A percentile compares a stretch with the other conserved stretches of the same genome.
Evolutionary conservation across 805 yeast genomes (phyloP).

Genomic region (Cyberlindnera saturnus): DNA sequence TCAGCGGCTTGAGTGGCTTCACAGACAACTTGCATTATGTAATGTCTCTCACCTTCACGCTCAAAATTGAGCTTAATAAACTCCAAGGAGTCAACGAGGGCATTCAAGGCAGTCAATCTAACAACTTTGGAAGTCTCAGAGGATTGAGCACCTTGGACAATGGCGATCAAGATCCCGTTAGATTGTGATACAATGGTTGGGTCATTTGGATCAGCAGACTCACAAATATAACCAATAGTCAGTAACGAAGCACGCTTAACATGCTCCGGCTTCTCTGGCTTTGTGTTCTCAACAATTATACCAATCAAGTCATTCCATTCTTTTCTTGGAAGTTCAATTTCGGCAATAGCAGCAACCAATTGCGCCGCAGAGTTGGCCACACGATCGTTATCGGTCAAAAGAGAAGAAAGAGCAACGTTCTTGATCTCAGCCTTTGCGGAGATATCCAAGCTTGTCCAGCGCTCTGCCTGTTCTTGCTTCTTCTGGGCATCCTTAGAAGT

Average conservation of each 20-base stretch:
- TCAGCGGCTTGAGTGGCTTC: constrained; percentile 94
- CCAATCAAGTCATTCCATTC: constrained; percentile 89
- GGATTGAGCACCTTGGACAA: constrained; percentile 92
- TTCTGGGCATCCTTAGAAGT: constrained; percentile 71
- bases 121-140: constrained; percentile 71
- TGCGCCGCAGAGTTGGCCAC: constrained; percentile 91
- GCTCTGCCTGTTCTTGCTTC: constrained; percentile 51
- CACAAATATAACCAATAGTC: constrained; percentile 94
- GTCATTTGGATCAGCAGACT: constrained; percentile 74
- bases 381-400: constrained; percentile 60
- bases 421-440: constrained; percentile 60
- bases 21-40: constrained; percentile 97
- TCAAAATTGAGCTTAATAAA: constrained; percentile 86
- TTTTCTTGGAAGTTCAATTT: constrained; percentile 79
- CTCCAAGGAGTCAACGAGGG: constrained; percentile 84
- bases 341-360: constrained; percentile 95
- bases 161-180: constrained; percentile 89
- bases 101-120: constrained; percentile 85
- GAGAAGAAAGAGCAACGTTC: constrained; percentile 53
- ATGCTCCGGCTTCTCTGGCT: constrained; percentile 65
- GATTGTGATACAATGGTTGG: constrained; percentile 77
- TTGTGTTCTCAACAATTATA: constrained; percentile 80
- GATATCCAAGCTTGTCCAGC: constrained; percentile 65
- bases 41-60: constrained; percentile 91
- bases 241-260: constrained; percentile 83